Evolutionary conservation across 345 rosid species (phyloP), one percentile per base, ranked within the genome.

Genomic region (Bruguiera gymnorhiza): DNA sequence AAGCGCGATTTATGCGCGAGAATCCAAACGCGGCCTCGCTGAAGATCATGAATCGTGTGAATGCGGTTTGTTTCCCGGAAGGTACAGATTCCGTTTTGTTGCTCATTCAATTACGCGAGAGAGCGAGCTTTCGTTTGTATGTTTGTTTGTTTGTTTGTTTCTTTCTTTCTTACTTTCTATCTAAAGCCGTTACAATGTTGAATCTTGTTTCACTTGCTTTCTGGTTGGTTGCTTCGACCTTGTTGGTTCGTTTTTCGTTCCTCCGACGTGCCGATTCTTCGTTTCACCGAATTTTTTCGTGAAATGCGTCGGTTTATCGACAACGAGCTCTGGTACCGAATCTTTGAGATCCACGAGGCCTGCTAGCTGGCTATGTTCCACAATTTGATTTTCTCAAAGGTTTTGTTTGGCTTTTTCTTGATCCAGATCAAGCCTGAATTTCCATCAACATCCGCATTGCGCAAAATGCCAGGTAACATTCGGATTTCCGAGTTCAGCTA

Each of bases 381-480:
- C 31, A 51, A 63, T 67, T 67, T 36, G 15, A 39, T 52, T 39
- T 58, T 60, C 62, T 77, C 48, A 70, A 61, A 34, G 37, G 62
- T 69, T 62, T 76, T 62, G 65, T 31, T 21, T 67, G 24, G 3
- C 51, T 60, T 36, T 71, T 34, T 27, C 53, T 64, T 77, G 77
- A 59, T 74, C 69, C 79, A 57, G 83, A 56, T 77, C 69, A 67
- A 56, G 60, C 43, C 71, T 37, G 51, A 73, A 74, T 70, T 64
- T 56, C 27, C 8, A 62, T 71, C 36, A 5, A 50, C 18, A 21
- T 16, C 50, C 9, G 46, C 30, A 64, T 70, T 21, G 53, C 37
- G 62, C 55, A 60, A 53, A 82, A 87, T 89, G 88, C 83, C 84
- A 78, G 89, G 91, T 88, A 75, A 64, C 59, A 24, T 63, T 56